Conservation (phyloP, 2,329 filamentous ascomycete species). For the Ophiocordyceps camponoti-leonardi region DNA sequence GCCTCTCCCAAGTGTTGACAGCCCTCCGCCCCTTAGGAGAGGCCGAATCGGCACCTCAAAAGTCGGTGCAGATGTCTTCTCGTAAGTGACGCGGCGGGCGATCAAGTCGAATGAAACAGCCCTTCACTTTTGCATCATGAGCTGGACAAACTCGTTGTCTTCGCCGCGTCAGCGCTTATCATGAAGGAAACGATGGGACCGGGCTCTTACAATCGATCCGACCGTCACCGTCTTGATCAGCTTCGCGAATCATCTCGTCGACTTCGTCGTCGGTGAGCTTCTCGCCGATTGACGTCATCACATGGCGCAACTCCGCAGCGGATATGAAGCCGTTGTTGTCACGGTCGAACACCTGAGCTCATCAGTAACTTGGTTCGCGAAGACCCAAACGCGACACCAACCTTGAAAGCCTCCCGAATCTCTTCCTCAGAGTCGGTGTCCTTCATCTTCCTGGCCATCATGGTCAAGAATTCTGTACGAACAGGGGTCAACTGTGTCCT, state of each 20-base stretch:
- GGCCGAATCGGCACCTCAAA: neutral
- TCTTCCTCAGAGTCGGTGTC: constrained; percentile 84
- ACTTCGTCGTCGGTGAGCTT: constrained; percentile 84
- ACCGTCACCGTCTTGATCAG: constrained; percentile 77
- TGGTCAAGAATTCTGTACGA: constrained; percentile 62
- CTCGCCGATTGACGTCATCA: constrained; percentile 86
- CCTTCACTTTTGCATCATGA: constrained; percentile 86
- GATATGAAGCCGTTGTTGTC: constrained; percentile 90
- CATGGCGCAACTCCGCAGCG: constrained; percentile 70
- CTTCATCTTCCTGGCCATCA: constrained; percentile 94
- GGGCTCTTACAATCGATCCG: constrained; percentile 62
- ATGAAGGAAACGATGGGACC: neutral
- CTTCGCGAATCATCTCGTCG: constrained; percentile 85
- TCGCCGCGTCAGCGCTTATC: constrained; percentile 5
- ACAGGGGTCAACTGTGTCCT: neutral
- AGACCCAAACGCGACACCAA: constrained; percentile 12
- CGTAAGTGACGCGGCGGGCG: neutral
- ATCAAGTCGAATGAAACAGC: neutral
- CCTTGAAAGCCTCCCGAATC: constrained; percentile 80
- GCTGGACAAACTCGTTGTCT: constrained; percentile 89
- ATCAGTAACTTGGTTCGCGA: neutral
- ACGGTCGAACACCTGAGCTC: constrained; percentile 54
- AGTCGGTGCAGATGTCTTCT: neutral
- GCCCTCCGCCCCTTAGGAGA: neutral
- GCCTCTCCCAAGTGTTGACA: neutral